Evolutionary conservation across 306 rosid genomes (phyloP), one percentile per base, ranked within the genome.

Genomic region (Luffa acutangula): DNA sequence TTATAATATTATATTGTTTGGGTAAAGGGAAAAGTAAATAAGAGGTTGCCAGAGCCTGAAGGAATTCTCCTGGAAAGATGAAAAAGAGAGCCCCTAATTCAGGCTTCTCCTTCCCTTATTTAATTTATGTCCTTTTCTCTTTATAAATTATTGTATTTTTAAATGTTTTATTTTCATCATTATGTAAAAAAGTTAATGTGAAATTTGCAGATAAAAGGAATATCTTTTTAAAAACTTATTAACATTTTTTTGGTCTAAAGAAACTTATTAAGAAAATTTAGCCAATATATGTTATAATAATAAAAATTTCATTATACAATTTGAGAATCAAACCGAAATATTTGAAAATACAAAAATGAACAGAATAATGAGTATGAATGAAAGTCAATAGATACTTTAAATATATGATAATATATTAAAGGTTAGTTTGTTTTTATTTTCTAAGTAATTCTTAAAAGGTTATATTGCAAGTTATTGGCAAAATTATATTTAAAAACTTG

Each of bases 11-110:
- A 82, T 85, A 72, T 84, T 33, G 84, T 85, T 79, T 89, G 85
- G 96, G 91, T 86, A 85, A 86, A 45, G 89, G 36, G 92, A 79
- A 81, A 89, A 83, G 87, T 88, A 84, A 82, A 89, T 81, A 87
- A 83, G 92, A 82, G 93, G 93, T 88, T 89, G 93, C 91, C 89
- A 79, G 82, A 89, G 89, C 80, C 84, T 86, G 88, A 94, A 88
- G 94, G 87, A 89, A 89, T 81, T 76, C 86, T 75, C 72, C n/a
- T 65, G 25, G 31, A 41, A 41, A 41, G 46, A 41, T 6, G 33
- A 41, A 31, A 66, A 66, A 66, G 51, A n/a, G 51, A 69, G 5
- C 31, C 53, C 75, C 25, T 36, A 37, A 17, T 65, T 34, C 70
- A 63, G 18, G 9, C 71, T 36, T 33, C 73, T 18, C 21, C 49